Conservation (phyloP, 768 basidiomycete species). For the Amanita brunnescens region DNA sequence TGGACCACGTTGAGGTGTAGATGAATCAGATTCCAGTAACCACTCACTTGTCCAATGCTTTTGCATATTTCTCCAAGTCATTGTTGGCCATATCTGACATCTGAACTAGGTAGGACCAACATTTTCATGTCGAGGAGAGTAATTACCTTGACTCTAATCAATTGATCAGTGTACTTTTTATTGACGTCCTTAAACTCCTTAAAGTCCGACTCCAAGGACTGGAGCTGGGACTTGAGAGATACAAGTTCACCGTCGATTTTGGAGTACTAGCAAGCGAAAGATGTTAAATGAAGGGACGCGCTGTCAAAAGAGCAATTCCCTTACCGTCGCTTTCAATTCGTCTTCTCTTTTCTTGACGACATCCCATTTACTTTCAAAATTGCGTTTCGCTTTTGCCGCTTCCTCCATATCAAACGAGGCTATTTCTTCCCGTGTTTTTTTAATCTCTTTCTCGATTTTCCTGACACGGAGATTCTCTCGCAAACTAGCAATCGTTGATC, state of each 20-base stretch:
- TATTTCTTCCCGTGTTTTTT: slow-evolving; percentile 59
- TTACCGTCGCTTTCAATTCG: slow-evolving; percentile 59
- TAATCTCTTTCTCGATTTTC: slow-evolving; percentile 57
- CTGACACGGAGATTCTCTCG: slow-evolving; percentile 81
- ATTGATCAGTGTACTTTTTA: slow-evolving; percentile 80
- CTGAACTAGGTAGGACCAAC: slow-evolving; percentile 29
- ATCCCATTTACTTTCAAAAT: slow-evolving; percentile 76
- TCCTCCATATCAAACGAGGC: slow-evolving; percentile 75
- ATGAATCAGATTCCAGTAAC: not conserved
- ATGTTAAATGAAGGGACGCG: not conserved
- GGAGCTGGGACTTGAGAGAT: slow-evolving; percentile 58
- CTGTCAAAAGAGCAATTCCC: slow-evolving; percentile 10
- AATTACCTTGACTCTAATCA: slow-evolving; percentile 87
- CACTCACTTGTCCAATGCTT: slow-evolving; percentile 89
- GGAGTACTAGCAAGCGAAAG: slow-evolving; percentile 59
- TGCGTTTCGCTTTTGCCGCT: slow-evolving; percentile 74
- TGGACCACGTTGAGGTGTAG: slow-evolving; percentile 23
- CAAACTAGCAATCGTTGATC: slow-evolving; percentile 58
- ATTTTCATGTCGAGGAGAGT: not conserved
- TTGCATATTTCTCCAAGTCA: slow-evolving; percentile 95
- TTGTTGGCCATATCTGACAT: slow-evolving; percentile 97
- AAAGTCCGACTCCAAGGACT: slow-evolving; percentile 59
- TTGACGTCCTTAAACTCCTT: slow-evolving; percentile 83
- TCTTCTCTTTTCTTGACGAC: slow-evolving; percentile 66
- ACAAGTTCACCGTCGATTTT: slow-evolving; percentile 78